Percentiles rank a stretch among this genome's conserved stretches.
Conservation (phyloP, 257 asterid species). For the Rehmannia glutinosa region DNA sequence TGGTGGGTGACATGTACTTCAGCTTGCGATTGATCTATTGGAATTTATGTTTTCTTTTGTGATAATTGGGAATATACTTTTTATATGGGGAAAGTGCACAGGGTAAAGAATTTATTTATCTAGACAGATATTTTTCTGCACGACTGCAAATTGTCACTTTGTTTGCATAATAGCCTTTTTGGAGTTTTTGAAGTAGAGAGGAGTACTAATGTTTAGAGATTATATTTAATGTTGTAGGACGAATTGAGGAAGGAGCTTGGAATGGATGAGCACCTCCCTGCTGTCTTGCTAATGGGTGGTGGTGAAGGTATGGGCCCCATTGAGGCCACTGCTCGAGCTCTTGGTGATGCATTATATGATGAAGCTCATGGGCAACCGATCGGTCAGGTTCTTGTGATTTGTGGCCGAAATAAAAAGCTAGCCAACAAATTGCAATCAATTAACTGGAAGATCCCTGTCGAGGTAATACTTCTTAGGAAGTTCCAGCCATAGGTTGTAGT, state of each 20-base stretch:
- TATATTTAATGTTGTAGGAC: conserved; percentile 36
- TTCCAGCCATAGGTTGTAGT: not conserved
- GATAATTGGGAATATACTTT: too few species aligned
- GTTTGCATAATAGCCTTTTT: too few species aligned
- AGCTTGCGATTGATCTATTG: too few species aligned
- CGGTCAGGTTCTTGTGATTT: conserved; percentile 89
- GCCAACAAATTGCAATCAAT: conserved; percentile 61
- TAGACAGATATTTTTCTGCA: too few species aligned
- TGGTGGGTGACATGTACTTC: too few species aligned
- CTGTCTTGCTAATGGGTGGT: conserved; percentile 94
- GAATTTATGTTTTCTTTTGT: too few species aligned
- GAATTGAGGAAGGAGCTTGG: conserved; percentile 82
- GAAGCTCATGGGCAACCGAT: conserved; percentile 63
- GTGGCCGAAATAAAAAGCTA: conserved; percentile 91
- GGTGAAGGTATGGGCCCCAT: conserved; percentile 99
- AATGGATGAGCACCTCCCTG: conserved; percentile 85
- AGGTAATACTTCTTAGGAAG: conserved; percentile 22
- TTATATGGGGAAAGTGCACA: too few species aligned
- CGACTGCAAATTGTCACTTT: too few species aligned
- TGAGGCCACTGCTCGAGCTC: conserved; percentile 95
- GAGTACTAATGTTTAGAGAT: not conserved
- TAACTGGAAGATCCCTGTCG: conserved; percentile 79
- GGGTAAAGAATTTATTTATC: too few species aligned
- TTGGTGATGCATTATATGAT: conserved; percentile 73
- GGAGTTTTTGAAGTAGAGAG: not conserved